Evolutionary conservation across 1,139 yeast genomes (phyloP), one percentile per base, ranked within the genome.

Genomic region (Zygoascus sp.): DNA sequence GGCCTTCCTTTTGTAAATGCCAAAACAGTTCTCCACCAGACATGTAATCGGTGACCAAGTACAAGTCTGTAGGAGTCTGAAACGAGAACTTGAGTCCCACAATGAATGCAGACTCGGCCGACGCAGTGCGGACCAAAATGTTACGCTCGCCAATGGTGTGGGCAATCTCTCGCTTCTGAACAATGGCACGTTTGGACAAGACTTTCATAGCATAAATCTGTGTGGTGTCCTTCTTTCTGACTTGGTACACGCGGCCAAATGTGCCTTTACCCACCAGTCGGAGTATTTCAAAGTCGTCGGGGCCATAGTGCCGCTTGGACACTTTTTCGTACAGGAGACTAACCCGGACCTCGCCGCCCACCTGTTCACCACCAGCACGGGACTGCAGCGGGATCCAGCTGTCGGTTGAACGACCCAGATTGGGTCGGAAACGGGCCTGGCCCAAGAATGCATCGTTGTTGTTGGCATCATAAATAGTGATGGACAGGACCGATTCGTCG

Each of bases 171-270:
- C 90, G 90, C 75, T 90, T 92, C 67, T 87, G 89, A 46, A 92
- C 96, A 68, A 92, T 92, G 40, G 89, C 94, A 64, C 89, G 89
- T 65, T 92, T 92, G 28, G 95, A 84, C 47, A 92, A 76, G 22
- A 92, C 95, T 68, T 92, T 92, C 98, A 92, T 92, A 41, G 98
- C 98, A 64, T 92, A 92, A 51, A 92, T 83, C 58, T 97, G 77
- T 49, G 80, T 79, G 3, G 95, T 88, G 62, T 90, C 97, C 59
- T 76, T 76, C 74, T 90, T 92, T 57, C 85, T 81, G 41, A 92
- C 98, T 68, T 90, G 97, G 67, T 83, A 92, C 35, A 92, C 98
- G 68, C 87, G 96, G 27, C 98, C 98, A 73, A 92, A 92, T 0
- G 97, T 92, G 45, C 98, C 98, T 63, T 88, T 89, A 52, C 98